Base-by-base conservation (phyloP, 2,329 filamentous ascomycete species). In the Raffaelea ambrosiae region DNA sequence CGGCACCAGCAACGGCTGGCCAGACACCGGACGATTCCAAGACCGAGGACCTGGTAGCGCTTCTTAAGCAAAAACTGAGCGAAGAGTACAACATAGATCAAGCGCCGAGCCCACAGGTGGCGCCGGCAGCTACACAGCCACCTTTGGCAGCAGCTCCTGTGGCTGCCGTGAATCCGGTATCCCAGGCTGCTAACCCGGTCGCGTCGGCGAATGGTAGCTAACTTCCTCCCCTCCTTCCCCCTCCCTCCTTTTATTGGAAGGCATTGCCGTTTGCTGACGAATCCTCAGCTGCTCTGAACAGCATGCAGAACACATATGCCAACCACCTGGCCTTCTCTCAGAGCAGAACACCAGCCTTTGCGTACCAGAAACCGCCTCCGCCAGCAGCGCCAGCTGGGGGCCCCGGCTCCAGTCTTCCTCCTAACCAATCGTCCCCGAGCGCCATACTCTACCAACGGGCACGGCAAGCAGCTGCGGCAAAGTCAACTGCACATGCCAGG, bases 381-480 rank as follows among this genome's bases (percentile, higher is more conserved):
- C 40, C 60, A 55, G 29, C 53, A 50, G 22, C 58, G 55, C 8
- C 62, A 53, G 14, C 59, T 4, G n/a, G 18, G 10, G 13, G 23
- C 41, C 11, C 43, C n/a, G n/a, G 66, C 22, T 60, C 62, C 20
- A 51, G 54, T 7, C 57, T 81, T 0, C 77, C 77, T 3, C 77
- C 77, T 0, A 76, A 78, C 43, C 77, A 81, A 52, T 72, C 69
- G 4, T 73, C 69, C 19, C 70, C 77, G 0, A 80, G 74, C 19
- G 67, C 76, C 0, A 67, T 73, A 1, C 61, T 81, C 1, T 81
- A 81, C 49, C 76, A 80, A 51, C 72, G 73, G 46, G 77, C 77
- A 13, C 70, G 77, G 2, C 77, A 81, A 54, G 76, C 76, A 3
- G 76, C 76, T 0, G 68, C 78, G 1, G 75, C 74, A 5, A 78